phyloP scores from a whole-genome alignment of 2,329 filamentous ascomycete species.

The Microdochium trichocladiopsis region DNA sequence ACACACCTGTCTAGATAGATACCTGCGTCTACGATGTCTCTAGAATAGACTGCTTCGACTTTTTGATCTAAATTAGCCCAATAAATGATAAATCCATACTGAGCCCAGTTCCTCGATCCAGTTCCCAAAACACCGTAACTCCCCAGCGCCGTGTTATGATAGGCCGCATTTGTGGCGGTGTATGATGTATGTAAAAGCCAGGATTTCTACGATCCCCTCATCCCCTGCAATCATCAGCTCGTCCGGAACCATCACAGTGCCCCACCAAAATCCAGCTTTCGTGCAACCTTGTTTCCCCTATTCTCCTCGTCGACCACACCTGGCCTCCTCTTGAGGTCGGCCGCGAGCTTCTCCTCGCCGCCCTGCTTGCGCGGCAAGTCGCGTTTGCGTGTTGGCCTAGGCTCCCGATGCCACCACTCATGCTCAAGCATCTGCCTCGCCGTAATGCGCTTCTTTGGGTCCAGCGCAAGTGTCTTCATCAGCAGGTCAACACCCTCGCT shows the following conservation, averaged over 20 bases:
- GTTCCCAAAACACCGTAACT: no score
- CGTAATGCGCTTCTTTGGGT: slow-evolving; percentile 78
- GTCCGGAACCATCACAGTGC: slow-evolving; percentile 11
- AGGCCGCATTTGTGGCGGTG: no score
- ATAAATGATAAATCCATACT: no score
- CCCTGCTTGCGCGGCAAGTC: slow-evolving; percentile 73
- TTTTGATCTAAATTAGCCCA: no score
- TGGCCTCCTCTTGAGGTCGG: slow-evolving; percentile 71
- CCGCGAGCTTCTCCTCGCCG: slow-evolving; percentile 68
- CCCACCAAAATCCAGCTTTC: slow-evolving; percentile 71
- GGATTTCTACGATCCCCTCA: no score
- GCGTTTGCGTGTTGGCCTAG: slow-evolving; percentile 73
- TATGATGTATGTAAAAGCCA: no score
- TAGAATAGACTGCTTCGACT: no score
- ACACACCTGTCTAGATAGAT: no score
- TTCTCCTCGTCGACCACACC: slow-evolving; percentile 61
- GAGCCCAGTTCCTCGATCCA: no score
- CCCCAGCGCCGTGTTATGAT: no score
- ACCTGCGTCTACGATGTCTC: no score
- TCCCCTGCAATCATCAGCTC: no score
- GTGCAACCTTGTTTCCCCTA: slow-evolving; percentile 67
- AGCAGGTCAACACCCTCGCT: slow-evolving; percentile 80
- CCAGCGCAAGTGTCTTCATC: slow-evolving; percentile 75
- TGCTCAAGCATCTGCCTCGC: slow-evolving; percentile 74
- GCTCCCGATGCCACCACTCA: slow-evolving; percentile 78